Evolutionary conservation across 345 rosid genomes (phyloP).

Genomic region (Linum trigynum): DNA sequence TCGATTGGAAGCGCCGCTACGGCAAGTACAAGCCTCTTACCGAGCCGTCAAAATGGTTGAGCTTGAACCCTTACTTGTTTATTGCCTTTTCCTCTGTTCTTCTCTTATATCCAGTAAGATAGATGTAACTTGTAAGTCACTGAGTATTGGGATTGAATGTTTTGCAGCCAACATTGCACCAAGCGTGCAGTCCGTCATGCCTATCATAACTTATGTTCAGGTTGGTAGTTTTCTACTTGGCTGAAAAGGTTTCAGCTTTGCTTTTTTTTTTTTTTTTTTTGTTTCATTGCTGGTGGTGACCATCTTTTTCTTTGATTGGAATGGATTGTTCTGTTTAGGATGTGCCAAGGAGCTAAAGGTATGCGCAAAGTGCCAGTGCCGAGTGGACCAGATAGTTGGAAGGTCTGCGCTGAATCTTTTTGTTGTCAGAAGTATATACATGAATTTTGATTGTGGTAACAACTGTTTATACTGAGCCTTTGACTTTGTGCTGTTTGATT

Average conservation of each 20-base stretch:
- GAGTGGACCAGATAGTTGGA: conserved; percentile 45
- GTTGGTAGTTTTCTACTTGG: conserved; percentile 17
- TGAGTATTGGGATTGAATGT: neutral
- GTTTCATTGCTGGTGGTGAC: neutral
- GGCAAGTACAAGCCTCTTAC: conserved; percentile 77
- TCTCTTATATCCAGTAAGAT: too few species aligned
- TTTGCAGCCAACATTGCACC: conserved; percentile 45
- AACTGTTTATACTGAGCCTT: neutral
- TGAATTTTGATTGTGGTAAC: too few species aligned
- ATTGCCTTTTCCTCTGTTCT: too few species aligned
- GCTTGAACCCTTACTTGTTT: too few species aligned
- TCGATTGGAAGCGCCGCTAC: conserved; percentile 90
- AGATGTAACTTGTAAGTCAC: too few species aligned
- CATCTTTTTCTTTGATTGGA: neutral
- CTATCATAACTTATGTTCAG: conserved; percentile 78
- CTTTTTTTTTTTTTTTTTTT: too few species aligned
- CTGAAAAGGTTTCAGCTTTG: neutral
- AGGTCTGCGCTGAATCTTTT: conserved; percentile 33
- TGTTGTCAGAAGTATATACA: neutral
- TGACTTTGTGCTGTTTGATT: neutral
- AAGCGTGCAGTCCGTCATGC: conserved; percentile 96
- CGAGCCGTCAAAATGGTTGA: conserved; percentile 80
- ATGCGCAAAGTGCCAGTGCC: conserved; percentile 77
- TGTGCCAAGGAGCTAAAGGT: conserved; percentile 93
- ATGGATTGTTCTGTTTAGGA: conserved; percentile 28